Evolutionary conservation across 2,329 filamentous ascomycete species (phyloP).

Genomic region (Colletotrichum eremochloae): DNA sequence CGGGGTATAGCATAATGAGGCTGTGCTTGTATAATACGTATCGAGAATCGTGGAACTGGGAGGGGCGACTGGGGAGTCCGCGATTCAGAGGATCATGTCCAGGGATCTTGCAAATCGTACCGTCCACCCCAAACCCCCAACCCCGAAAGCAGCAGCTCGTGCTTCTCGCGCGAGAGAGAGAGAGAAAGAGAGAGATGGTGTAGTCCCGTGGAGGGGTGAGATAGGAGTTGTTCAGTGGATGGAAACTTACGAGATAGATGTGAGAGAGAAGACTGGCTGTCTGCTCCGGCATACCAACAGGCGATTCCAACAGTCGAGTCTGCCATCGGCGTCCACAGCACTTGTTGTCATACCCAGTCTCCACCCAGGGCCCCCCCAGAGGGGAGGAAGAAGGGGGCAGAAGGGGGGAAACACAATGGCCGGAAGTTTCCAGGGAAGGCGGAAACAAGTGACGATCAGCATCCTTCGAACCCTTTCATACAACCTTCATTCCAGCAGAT

Average conservation of each 20-base stretch:
- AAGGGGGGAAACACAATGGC: neutral
- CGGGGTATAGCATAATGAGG: conserved; percentile 20
- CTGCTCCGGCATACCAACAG: conserved; percentile 1
- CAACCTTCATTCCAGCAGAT: conserved; percentile 34
- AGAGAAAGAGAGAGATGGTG: neutral
- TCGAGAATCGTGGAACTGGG: conserved; percentile 29
- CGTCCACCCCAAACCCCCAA: conserved; percentile 36
- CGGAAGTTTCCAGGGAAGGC: conserved; percentile 15
- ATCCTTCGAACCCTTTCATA: conserved; percentile 25
- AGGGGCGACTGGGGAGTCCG: conserved; percentile 19
- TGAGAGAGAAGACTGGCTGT: neutral
- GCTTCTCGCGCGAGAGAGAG: neutral
- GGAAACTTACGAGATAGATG: neutral
- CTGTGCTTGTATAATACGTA: conserved; percentile 35
- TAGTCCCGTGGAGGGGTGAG: neutral
- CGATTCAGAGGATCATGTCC: conserved; percentile 42
- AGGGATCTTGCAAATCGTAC: conserved; percentile 43
- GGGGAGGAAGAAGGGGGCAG: neutral
- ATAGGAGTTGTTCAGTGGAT: conserved; percentile 26
- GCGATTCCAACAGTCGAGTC: conserved; percentile 25
- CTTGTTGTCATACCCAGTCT: conserved; percentile 34
- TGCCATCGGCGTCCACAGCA: conserved; percentile 28
- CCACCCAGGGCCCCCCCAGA: conserved; percentile 5
- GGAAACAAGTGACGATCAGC: conserved; percentile 40
- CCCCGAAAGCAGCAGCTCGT: conserved; percentile 25